Evolutionary conservation across 371 early-diverging fungal genomes (phyloP), one percentile per base, ranked within the genome.

Genomic region (Dentiscutata heterogama): DNA sequence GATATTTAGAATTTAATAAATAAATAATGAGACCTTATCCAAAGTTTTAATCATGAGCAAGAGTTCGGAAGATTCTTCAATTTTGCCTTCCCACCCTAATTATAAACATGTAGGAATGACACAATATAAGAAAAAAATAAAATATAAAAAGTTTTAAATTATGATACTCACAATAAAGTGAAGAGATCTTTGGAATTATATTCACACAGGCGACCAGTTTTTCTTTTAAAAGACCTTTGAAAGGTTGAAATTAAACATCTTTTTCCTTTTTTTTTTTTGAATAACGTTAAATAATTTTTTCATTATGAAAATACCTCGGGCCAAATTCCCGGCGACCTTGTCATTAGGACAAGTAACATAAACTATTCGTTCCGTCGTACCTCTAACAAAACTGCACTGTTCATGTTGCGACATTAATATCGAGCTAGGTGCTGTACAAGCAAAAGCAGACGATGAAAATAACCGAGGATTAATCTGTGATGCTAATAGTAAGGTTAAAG

Each of bases 151-250:
- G 2, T n/a, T n/a, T 6, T 39, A 46, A 71, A 8, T 13, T 6
- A n/a, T 76, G 5, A 22, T 1, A 60, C 76, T 76, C 60, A 60
- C 76, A 60, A 76, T 76, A 76, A 31, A 60, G 39, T 27, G 76
- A 76, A 39, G 76, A 31, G 22, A 76, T 8, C 35, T 51, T 35
- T 35, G 54, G 76, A 27, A 76, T 60, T n/a, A 76, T 60, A 2
- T 76, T 76, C 29, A 76, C 76, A 16, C 58, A 76, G 31, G 58
- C 60, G 42, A 22, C 76, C 14, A 76, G 76, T 11, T 76, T 76
- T 20, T 76, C 58, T 51, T 54, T 29, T 53, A 76, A 53, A 6
- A 76, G 25, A 20, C 76, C 76, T 76, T 56, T 54, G 22, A 20
- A 4, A 13, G 13, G 35, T 18, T 7, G 14, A 18, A 25, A 51